A percentile compares a stretch with the other conserved stretches of the same genome.
These are phyloP conservation scores for Tulasnella sp. DNA, from an alignment of 768 basidiomycete genomes.

Conservation along the genomic window DNA sequence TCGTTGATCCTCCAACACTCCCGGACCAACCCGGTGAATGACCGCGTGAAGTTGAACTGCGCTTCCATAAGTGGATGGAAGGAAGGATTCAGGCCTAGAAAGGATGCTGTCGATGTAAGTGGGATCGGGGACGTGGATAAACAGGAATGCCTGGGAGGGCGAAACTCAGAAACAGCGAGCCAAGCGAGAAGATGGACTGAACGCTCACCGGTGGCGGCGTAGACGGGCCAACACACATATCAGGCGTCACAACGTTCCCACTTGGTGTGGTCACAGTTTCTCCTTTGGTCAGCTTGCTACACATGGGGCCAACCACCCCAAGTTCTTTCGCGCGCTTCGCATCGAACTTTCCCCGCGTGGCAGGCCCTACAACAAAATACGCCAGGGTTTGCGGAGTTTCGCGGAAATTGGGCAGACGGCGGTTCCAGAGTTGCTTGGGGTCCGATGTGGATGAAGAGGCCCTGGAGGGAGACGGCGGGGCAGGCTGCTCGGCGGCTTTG, in stretches of 20 bases:
- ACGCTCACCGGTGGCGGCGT: slow-evolving; percentile 39
- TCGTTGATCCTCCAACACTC: slow-evolving; percentile 67
- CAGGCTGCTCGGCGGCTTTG: background rate
- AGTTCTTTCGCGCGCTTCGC: slow-evolving; percentile 63
- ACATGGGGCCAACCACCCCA: slow-evolving; percentile 62
- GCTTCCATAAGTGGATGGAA: slow-evolving; percentile 51
- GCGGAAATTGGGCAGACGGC: slow-evolving; percentile 31
- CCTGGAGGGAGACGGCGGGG: slow-evolving; percentile 43
- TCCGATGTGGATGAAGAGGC: slow-evolving; percentile 35
- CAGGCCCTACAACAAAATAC: slow-evolving; percentile 53
- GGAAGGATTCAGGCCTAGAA: slow-evolving; percentile 51
- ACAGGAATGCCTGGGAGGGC: slow-evolving; percentile 56
- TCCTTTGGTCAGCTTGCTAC: slow-evolving; percentile 67
- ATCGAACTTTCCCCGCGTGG: slow-evolving; percentile 69
- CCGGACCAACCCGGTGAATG: slow-evolving; percentile 70
- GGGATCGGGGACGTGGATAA: slow-evolving; percentile 72
- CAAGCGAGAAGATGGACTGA: slow-evolving; percentile 28
- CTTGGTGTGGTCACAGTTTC: slow-evolving; percentile 52
- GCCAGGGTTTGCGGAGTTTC: slow-evolving; percentile 38
- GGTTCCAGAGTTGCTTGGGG: slow-evolving; percentile 12
- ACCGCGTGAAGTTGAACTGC: slow-evolving; percentile 56
- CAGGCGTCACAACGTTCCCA: slow-evolving; percentile 40
- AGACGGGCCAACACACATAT: slow-evolving; percentile 40
- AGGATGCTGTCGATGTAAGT: slow-evolving; percentile 59
- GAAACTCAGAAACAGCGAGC: background rate